These are phyloP conservation scores for Saturnispora ahearnii DNA, from an alignment of 805 yeast genomes.

Conservation along the genomic window DNA sequence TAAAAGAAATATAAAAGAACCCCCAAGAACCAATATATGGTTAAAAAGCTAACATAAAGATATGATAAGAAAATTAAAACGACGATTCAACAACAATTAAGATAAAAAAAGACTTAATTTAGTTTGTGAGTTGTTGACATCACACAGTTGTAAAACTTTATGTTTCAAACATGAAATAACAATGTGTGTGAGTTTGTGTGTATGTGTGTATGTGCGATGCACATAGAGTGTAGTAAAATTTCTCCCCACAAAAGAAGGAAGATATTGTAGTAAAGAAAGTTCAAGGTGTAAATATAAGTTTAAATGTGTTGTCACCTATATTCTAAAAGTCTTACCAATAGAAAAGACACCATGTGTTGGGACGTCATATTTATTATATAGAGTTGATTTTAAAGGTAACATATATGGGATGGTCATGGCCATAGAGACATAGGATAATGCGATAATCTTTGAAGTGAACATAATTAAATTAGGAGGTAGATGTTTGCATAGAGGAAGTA, in stretches of 20 bases:
- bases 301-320: conserved; percentile 10
- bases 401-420: conserved; percentile 30
- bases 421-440: conserved; percentile 25
- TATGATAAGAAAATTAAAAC: neutral
- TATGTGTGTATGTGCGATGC: neutral
- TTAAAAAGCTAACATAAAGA: neutral
- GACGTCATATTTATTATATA: conserved; percentile 14
- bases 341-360: conserved; percentile 23
- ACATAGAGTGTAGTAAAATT: neutral
- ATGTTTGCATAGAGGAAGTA: neutral
- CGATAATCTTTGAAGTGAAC: conserved; percentile 15
- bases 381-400: conserved; percentile 25
- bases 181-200: too few species aligned
- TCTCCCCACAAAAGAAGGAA: neutral
- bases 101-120: too few species aligned
- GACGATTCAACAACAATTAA: neutral
- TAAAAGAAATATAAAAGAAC: neutral
- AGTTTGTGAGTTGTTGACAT: too few species aligned
- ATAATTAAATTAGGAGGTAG: neutral
- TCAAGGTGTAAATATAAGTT: neutral
- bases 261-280: neutral
- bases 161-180: too few species aligned
- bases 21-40: neutral
- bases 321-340: conserved; percentile 26
- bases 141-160: too few species aligned